Percentiles rank a stretch among this genome's conserved stretches.
Evolutionary conservation across 345 rosid species (phyloP).

Genomic region (Dimocarpus longan): DNA sequence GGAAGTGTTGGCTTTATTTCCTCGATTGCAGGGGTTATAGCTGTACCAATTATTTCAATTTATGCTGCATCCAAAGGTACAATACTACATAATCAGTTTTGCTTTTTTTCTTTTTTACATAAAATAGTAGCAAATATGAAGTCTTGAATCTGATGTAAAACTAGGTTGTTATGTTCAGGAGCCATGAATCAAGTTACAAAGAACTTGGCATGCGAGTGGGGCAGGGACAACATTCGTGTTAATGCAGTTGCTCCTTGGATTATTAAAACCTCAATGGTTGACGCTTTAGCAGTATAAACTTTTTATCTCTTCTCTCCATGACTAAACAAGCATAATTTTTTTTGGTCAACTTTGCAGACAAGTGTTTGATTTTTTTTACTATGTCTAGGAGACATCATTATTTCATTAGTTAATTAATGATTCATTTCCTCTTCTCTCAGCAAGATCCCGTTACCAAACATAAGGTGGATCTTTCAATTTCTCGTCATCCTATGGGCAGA

Average conservation of each 20-base stretch:
- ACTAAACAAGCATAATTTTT: no score
- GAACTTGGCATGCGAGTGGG: constrained; percentile 61
- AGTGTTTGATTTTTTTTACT: neutral
- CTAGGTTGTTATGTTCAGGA: constrained; percentile 19
- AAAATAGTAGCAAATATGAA: no score
- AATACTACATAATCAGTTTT: neutral
- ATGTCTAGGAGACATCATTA: neutral
- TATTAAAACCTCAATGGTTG: constrained; percentile 32
- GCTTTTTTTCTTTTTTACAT: no score
- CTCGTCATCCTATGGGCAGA: constrained; percentile 33
- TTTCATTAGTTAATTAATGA: no score
- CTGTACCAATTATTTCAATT: constrained; percentile 28
- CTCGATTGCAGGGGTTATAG: constrained; percentile 39
- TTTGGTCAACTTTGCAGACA: neutral
- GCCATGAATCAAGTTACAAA: constrained; percentile 50
- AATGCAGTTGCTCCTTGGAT: constrained; percentile 48
- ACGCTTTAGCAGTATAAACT: neutral
- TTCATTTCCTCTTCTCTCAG: neutral
- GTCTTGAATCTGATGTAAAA: no score
- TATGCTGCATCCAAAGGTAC: constrained; percentile 52
- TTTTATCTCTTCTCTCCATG: neutral
- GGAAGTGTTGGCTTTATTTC: constrained; percentile 53
- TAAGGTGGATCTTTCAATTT: neutral
- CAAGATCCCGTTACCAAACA: neutral
- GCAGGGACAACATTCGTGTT: constrained; percentile 45